These are phyloP conservation scores for Astragalus membranaceus DNA, from an alignment of 306 rosid species.

Conservation along the genomic window DNA sequence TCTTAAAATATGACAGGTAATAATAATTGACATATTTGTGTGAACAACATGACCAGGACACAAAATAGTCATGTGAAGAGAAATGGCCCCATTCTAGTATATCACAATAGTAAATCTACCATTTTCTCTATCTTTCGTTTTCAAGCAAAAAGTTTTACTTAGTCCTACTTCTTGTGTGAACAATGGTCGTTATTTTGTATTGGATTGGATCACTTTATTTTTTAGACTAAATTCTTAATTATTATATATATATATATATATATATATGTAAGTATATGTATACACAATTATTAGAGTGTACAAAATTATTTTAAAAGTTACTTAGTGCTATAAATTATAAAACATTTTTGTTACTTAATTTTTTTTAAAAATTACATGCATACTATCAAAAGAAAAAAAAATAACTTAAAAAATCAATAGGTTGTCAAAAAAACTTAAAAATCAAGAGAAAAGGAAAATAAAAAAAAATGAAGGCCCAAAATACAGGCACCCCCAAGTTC, in stretches of 20 bases:
- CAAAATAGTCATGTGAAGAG: neutral
- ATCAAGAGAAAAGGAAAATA: no score
- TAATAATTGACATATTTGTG: neutral
- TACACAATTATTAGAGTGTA: neutral
- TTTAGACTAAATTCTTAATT: neutral
- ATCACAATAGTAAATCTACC: neutral
- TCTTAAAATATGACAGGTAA: no score
- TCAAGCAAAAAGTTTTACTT: neutral
- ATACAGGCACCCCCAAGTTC: no score
- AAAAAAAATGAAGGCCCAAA: neutral
- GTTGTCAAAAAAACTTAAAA: no score
- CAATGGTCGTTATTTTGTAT: neutral
- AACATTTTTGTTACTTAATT: neutral
- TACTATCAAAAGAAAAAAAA: neutral
- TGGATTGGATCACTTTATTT: neutral
- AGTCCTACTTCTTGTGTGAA: neutral
- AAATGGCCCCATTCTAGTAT: neutral
- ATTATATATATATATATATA: no score
- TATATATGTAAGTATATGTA: no score
- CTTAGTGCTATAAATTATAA: neutral
- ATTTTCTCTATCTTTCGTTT: neutral
- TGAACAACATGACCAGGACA: neutral
- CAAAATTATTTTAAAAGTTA: neutral
- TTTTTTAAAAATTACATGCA: neutral
- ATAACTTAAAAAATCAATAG: neutral